Conservation (phyloP, 768 basidiomycete genomes). For the Exidia glandulosa region DNA sequence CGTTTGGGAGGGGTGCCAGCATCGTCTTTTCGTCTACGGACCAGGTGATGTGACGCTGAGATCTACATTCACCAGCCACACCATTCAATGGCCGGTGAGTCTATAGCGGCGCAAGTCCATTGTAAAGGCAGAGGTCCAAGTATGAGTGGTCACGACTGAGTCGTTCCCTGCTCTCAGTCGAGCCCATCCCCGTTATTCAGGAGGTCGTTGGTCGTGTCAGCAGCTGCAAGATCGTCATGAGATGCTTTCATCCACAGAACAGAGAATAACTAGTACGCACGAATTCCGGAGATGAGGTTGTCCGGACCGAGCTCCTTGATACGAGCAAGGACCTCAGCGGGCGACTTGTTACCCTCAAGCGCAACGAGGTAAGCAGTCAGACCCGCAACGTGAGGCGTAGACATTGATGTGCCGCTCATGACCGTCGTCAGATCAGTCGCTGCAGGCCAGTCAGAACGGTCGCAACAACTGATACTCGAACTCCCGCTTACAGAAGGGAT, state of each 20-base stretch:
- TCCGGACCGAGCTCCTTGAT: conserved; percentile 20
- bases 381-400: conserved; percentile 65
- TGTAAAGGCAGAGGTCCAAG: too few relatives aligned
- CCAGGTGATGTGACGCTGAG: too few relatives aligned
- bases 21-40: too few relatives aligned
- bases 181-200: neutral
- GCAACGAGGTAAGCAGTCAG: conserved; percentile 28
- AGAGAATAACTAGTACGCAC: neutral
- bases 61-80: too few relatives aligned
- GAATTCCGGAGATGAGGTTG: conserved; percentile 18
- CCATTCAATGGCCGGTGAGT: too few relatives aligned
- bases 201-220: neutral
- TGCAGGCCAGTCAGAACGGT: neutral
- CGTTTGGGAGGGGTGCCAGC: too few relatives aligned
- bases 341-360: conserved; percentile 19
- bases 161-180: too few relatives aligned
- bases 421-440: conserved; percentile 45
- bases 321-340: conserved; percentile 18
- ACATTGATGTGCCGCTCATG: conserved; percentile 88
- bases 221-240: neutral
- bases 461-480: neutral
- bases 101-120: too few relatives aligned
- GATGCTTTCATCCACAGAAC: neutral
- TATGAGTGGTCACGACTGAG: too few relatives aligned
- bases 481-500: neutral